Base-by-base conservation (phyloP, 768 basidiomycete species). In the Mycena amicta region DNA sequence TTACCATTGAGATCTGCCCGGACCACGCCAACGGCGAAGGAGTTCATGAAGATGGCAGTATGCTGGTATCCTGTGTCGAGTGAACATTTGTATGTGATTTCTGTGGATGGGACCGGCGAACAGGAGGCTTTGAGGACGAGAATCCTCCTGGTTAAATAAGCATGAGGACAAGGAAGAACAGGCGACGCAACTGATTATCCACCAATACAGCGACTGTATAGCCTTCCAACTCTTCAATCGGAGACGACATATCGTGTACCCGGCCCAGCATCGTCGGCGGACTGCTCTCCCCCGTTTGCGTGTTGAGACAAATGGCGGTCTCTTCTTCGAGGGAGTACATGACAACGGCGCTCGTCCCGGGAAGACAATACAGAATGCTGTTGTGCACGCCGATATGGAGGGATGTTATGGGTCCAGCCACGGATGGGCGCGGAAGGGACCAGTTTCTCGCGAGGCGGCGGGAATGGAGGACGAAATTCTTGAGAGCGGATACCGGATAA, bases 361-460 rank as follows among this genome's bases (percentile, higher is more conserved):
- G 53, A 1, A 60, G 18, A 15, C 33, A 31, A 43, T 8, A 55
- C 6, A 64, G 28, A 11, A 64, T 55, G 28, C 20, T 41, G 16
- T 43, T 57, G 53, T 60, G 59, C 23, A 20, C 23, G 1, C 45
- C 56, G 39, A 40, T 41, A 3, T 1, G 18, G 4, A 70, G 55
- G 1, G 52, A 59, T 39, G 57, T 67, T 20, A 71, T 53, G 2
- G 62, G 51, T 16, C 70, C 68, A 0, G 60, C 47, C 13, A 69
- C 40, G 6, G 50, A 47, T 2, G 70, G 69, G 13, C 56, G 33
- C 1, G 63, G 66, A 0, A 53, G 30, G n/a, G 56, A 26, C 47
- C 47, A 49, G 22, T 71, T 74, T 52, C 60, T 61, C 18, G 65
- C 56, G 1, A 75, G 64, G n/a, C 74, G 70, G 12, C 68, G 50